Evolutionary conservation across 805 yeast species (phyloP), one percentile per base, ranked within the genome.

Genomic region (Wickerhamiella sorbophila): DNA sequence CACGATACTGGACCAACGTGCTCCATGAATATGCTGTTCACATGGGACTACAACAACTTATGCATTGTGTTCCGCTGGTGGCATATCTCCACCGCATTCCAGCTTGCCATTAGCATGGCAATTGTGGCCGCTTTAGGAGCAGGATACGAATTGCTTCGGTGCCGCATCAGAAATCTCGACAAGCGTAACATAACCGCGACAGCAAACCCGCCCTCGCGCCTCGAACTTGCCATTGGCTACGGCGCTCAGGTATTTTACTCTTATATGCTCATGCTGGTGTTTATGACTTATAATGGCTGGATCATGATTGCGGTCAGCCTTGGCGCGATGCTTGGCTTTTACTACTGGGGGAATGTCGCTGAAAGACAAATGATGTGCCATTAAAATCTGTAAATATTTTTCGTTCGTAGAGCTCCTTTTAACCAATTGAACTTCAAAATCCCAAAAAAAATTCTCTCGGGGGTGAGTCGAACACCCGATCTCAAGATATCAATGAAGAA

Each of bases 231-330:
- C 4, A 3, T 52, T 4, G 55, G 51, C 18, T 54, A 54, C 33
- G 55, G 53, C 14, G 9, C 46, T 3, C 54, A 51, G 44, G 56
- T 54, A 8, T 55, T 53, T 22, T 54, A 52, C 45, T 51, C 55
- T 9, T 48, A 48, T 36, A 62, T 76, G 64, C 61, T 77, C 52
- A 82, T 83, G 94, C 69, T 82, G 50, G 72, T 84, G 0, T 83
- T 82, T 51, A 83, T 83, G 94, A 80, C 88, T 4, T 83, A 79
- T 58, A 82, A 82, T 55, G 67, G 88, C 10, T 83, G 87, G 87
- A 70, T 77, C 27, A 81, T 82, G 91, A 37, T 74, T 5, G 75
- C 88, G 3, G 81, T 80, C 8, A 75, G 74, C 1, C 48, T 68
- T 1, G 94, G 94, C 2, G 91, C 91, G 1, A 69, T 66, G n/a